Percentiles rank a stretch among this genome's conserved stretches.
phyloP scores from a whole-genome alignment of 2,329 filamentous ascomycete species.

The Elsinoe ampelina region DNA sequence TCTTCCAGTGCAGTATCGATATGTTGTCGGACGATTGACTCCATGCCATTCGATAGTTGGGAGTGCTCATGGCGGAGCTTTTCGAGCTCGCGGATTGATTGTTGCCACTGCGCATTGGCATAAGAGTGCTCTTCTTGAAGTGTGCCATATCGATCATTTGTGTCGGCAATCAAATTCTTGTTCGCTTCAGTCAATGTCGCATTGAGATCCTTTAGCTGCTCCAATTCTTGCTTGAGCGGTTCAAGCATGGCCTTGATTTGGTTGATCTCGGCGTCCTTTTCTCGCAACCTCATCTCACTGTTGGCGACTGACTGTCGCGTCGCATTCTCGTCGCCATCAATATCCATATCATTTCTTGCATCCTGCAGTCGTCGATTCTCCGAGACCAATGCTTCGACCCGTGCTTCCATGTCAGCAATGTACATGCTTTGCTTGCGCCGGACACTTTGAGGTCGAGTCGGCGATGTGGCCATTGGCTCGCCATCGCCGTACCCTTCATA shows the following conservation, averaged over 20 bases:
- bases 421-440: slow-evolving; percentile 97
- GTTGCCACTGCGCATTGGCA: slow-evolving; percentile 43
- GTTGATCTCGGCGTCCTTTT: slow-evolving; percentile 81
- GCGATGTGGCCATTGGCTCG: slow-evolving; percentile 76
- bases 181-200: slow-evolving; percentile 70
- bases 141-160: slow-evolving; percentile 59
- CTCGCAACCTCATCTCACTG: slow-evolving; percentile 61
- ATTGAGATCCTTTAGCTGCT: slow-evolving; percentile 73
- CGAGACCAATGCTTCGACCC: slow-evolving; percentile 71
- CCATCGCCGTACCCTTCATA: slow-evolving; percentile 90
- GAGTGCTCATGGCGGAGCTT: slow-evolving; percentile 55
- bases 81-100: slow-evolving; percentile 59
- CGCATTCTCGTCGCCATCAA: slow-evolving; percentile 38
- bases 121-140: slow-evolving; percentile 57
- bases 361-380: slow-evolving; percentile 77
- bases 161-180: slow-evolving; percentile 62
- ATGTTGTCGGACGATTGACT: slow-evolving; percentile 51
- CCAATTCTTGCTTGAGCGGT: slow-evolving; percentile 72
- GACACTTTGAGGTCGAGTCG: slow-evolving; percentile 89
- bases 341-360: slow-evolving; percentile 33
- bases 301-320: slow-evolving; percentile 48
- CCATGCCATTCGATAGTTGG: slow-evolving; percentile 53
- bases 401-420: slow-evolving; percentile 75
- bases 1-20: slow-evolving; percentile 59
- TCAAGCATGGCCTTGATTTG: slow-evolving; percentile 68